These are phyloP conservation scores for Theobroma grandiflorum DNA, from an alignment of 441 rosid genomes.

Conservation along the genomic window DNA sequence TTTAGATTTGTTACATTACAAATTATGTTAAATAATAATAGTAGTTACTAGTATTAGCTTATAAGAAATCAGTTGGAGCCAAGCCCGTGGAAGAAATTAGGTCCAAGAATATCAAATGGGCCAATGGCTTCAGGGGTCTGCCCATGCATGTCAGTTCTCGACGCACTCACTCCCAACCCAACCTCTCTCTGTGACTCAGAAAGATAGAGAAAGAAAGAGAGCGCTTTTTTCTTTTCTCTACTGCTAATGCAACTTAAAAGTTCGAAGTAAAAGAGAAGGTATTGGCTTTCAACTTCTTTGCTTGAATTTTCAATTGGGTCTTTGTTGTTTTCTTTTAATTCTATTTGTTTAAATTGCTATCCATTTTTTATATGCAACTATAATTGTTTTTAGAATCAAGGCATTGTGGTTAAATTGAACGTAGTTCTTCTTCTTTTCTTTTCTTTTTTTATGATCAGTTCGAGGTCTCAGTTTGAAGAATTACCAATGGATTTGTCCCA, in stretches of 20 bases:
- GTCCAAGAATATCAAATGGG: background rate
- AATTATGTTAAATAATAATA: too few relatives aligned
- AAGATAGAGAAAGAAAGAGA: background rate
- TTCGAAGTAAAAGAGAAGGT: slow-evolving; percentile 2
- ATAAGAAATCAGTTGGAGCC: too few relatives aligned
- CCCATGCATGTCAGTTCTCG: background rate
- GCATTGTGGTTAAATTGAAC: background rate
- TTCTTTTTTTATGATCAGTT: background rate
- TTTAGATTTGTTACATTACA: too few relatives aligned
- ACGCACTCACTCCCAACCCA: background rate
- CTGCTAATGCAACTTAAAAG: slow-evolving; percentile 14
- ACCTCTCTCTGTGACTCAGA: background rate
- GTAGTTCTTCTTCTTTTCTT: background rate
- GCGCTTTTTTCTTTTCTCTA: background rate
- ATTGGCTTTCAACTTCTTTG: background rate
- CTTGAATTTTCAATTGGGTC: slow-evolving; percentile 10
- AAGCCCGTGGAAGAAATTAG: too few relatives aligned
- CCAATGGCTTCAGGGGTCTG: background rate
- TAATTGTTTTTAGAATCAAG: background rate
- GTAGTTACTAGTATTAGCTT: too few relatives aligned
- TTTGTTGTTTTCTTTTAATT: background rate
- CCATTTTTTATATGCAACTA: background rate
- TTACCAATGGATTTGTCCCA: slow-evolving; percentile 3
- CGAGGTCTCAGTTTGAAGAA: background rate
- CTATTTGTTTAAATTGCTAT: background rate